Evolutionary conservation across 192 early-diverging fungal genomes (phyloP), one percentile per base, ranked within the genome.

Genomic region (Glomus cerebriforme): DNA sequence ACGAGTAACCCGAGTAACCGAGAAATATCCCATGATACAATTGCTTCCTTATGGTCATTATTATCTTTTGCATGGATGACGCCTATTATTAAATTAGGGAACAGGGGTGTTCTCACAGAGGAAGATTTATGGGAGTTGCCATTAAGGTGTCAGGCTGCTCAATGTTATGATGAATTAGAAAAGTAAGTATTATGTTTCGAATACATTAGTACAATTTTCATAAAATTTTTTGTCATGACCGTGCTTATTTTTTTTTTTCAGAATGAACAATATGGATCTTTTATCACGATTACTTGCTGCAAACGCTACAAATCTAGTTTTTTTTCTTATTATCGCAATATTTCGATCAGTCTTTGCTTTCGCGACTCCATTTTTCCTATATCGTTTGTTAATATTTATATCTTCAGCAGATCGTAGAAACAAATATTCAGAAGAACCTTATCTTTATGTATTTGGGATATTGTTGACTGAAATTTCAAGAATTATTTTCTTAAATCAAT

Each of bases 361-460:
- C 49, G 83, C 85, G 8, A 86, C 85, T 49, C 88, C 89, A 0
- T 88, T 80, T 63, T 90, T 85, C 34, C 77, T 90, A 3, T 58
- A 80, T 22, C 75, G 77, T 65, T 79, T 90, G 24, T 64, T 90
- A 7, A 39, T 49, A 12, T 89, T 82, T 47, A 82, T 90, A n/a
- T 77, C 83, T 26, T 59, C 82, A 22, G 49, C 70, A 5, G 60
- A 78, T 13, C 59, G 63, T 12, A 15, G 10, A 24, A 54, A 73
- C 24, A 74, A 77, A 31, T 83, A 86, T 19, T 68, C 74, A 2
- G 81, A 88, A 37, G 34, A 80, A 31, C 88, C 88, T 8, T 88
- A 87, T 60, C 37, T 89, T 13, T 89, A 88, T 58, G 81, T 86
- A 43, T 60, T 85, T 43, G 82, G 84, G 7, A 86, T 90, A 69